Conservation (phyloP, 2,329 filamentous ascomycete species). For the Fusarium xylarioides region DNA sequence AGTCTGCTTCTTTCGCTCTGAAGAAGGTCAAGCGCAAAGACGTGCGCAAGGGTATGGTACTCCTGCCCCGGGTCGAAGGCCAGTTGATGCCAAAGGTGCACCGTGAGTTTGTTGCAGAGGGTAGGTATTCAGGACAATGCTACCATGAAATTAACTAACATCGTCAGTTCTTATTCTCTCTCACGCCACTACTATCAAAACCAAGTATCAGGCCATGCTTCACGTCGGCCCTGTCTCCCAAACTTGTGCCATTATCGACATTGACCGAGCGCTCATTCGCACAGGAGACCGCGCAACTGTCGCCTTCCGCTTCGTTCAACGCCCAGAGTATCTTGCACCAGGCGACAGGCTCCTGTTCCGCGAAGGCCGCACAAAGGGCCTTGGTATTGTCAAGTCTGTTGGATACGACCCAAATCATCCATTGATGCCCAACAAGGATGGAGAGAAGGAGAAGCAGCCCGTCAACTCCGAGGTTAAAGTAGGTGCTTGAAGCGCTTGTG, state of each 20-base stretch:
- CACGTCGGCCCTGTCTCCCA: slow-evolving; percentile 95
- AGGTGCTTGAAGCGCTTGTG: slow-evolving; percentile 27
- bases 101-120: slow-evolving; percentile 81
- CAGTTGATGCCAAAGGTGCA: slow-evolving; percentile 75
- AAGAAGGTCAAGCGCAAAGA: slow-evolving; percentile 89
- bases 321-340: slow-evolving; percentile 89
- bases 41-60: slow-evolving; percentile 97
- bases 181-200: slow-evolving; percentile 96
- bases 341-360: slow-evolving; percentile 93
- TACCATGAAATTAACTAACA: slow-evolving; percentile 5
- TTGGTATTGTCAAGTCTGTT: slow-evolving; percentile 92
- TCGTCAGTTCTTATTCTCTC: slow-evolving; percentile 84
- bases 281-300: slow-evolving; percentile 95
- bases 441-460: slow-evolving; percentile 32
- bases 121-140: slow-evolving; percentile 50
- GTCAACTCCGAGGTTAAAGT: slow-evolving; percentile 37
- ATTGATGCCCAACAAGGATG: slow-evolving; percentile 43
- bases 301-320: slow-evolving; percentile 92
- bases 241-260: slow-evolving; percentile 96
- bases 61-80: slow-evolving; percentile 83
- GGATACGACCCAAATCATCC: slow-evolving; percentile 79
- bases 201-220: slow-evolving; percentile 97
- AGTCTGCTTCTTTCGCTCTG: slow-evolving; percentile 91
- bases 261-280: slow-evolving; percentile 93
- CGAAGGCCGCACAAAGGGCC: slow-evolving; percentile 92